Evolutionary conservation across 371 early-diverging fungal genomes (phyloP).

Genomic region (Mucor irregularis): DNA sequence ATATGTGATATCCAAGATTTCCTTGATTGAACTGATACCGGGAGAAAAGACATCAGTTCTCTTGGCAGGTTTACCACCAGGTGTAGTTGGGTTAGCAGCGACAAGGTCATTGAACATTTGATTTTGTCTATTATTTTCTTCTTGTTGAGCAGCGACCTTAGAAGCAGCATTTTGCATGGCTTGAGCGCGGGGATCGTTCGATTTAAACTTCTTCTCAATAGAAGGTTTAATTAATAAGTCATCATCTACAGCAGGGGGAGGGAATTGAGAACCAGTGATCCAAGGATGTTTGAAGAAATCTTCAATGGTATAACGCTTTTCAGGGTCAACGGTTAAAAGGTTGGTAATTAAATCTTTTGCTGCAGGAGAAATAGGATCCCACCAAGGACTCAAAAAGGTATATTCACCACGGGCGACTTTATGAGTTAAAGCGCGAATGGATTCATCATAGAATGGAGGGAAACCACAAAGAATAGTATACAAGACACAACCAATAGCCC

Average conservation of each 20-base stretch:
- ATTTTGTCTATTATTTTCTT: conserved; percentile 25
- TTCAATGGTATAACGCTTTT: conserved; percentile 58
- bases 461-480: conserved; percentile 78
- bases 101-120: conserved; percentile 16
- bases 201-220: conserved; percentile 1
- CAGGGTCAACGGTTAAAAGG: conserved; percentile 57
- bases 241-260: conserved; percentile 9
- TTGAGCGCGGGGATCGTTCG: conserved; percentile 19
- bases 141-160: conserved; percentile 22
- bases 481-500: conserved; percentile 81
- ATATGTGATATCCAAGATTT: conserved; percentile 55
- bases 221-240: conserved; percentile 1
- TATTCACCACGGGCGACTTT: conserved; percentile 67
- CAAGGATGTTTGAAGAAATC: conserved; percentile 85
- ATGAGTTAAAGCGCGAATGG: conserved; percentile 57
- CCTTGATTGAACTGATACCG: conserved; percentile 51
- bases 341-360: conserved; percentile 75
- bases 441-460: conserved; percentile 78
- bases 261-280: conserved; percentile 51
- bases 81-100: not conserved
- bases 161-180: conserved; percentile 26
- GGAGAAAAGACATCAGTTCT: conserved; percentile 38
- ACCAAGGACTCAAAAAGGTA: conserved; percentile 72
- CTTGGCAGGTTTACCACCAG: conserved; percentile 1
- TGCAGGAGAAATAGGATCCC: conserved; percentile 66